Evolutionary conservation across 106 monocot genomes (phyloP).

Genomic region (Amphibolis antarctica): DNA sequence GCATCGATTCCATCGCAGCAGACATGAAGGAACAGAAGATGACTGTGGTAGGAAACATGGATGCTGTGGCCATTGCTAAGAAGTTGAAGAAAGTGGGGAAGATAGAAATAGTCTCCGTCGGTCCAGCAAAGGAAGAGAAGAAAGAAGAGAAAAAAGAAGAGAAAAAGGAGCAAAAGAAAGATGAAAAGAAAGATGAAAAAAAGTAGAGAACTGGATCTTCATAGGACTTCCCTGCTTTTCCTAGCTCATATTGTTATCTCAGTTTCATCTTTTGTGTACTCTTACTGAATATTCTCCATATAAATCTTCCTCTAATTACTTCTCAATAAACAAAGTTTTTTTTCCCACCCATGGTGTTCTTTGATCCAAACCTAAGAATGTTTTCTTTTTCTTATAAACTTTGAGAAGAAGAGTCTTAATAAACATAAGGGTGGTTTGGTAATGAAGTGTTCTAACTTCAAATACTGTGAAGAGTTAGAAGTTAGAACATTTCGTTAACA

Average conservation of each 20-base stretch:
- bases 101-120: constrained; percentile 65
- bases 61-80: constrained; percentile 57
- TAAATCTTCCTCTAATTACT: not conserved
- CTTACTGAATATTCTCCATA: not conserved
- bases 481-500: too few relatives aligned
- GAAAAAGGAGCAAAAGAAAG: constrained; percentile 51
- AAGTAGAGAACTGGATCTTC: not conserved
- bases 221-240: not conserved
- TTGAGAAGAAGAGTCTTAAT: too few relatives aligned
- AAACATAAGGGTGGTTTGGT: too few relatives aligned
- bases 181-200: constrained; percentile 10
- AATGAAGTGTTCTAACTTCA: too few relatives aligned
- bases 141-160: constrained; percentile 74
- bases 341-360: too few relatives aligned
- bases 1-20: constrained; percentile 71
- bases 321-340: too few relatives aligned
- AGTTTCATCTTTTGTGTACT: not conserved
- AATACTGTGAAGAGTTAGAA: too few relatives aligned
- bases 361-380: too few relatives aligned
- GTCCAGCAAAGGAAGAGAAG: constrained; percentile 89
- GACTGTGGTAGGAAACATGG: constrained; percentile 72
- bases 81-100: constrained; percentile 80
- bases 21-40: constrained; percentile 79
- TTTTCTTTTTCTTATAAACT: too few relatives aligned
- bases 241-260: not conserved